Base-by-base conservation (phyloP, 2,329 filamentous ascomycete genomes). In the Microthyrium microscopicum region DNA sequence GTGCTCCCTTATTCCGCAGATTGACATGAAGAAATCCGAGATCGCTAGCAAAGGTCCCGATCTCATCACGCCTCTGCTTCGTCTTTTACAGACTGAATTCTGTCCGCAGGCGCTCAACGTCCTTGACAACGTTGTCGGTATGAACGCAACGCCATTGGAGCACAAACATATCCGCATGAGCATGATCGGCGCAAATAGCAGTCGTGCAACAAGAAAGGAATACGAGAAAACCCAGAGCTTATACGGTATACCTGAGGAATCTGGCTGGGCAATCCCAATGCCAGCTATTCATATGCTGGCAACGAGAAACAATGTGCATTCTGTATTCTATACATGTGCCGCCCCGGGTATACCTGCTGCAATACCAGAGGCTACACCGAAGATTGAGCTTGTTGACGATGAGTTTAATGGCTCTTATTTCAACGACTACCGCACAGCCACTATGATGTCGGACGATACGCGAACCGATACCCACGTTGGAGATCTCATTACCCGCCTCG, bases 101-200 rank as follows among this genome's bases (percentile, higher is more conserved):
- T 95, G 85, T 52, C 83, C 89, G 53, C 79, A 93, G 48, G 89
- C 89, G 8, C 61, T 98, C 7, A 74, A 83, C 42, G 87, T 98
- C 1, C 62, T 98, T 38, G 89, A 98, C 53, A 81, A 87, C 42
- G 89, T 95, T 45, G 87, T 95, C 62, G 84, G 84, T 1, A 80
- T 82, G 4, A 84, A 80, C 3, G 43, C 52, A 4, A 62, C 57
- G 20, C 79, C 87, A 1, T 83, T 93, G 68, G 89, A 95, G 53
- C 83, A 81, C 45, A 83, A 94, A 45, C 84, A 95, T 49, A 61
- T 98, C 38, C 74, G 89, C 25, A 98, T 98, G 91, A 95, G 87
- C 54, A 94, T 98, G 83, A 85, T 84, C 4, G 77, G 81, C 9
- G 76, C 80, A 1, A 83, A 84, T 3, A 89, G 84, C 1, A 63